Evolutionary conservation across 208 protist species (phyloP).

Genomic region (Trypanosoma cruzi): DNA sequence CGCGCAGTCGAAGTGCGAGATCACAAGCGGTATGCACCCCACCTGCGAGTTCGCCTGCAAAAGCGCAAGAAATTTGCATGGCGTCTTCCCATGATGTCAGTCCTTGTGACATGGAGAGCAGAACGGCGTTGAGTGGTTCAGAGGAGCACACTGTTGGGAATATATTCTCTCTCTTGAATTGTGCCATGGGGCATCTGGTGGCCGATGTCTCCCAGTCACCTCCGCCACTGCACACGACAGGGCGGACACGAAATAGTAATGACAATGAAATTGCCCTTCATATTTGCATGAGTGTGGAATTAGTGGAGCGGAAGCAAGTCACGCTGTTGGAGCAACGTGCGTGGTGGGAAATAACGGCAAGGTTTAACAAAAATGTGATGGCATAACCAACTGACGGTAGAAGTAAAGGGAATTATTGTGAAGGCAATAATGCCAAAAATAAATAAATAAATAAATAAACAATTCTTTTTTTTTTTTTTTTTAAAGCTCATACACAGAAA

Average conservation of each 20-base stretch:
- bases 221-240: background rate
- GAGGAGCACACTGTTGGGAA: background rate
- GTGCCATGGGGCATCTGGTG: background rate
- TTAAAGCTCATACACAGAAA: too few relatives aligned
- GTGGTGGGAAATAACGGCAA: slow-evolving; percentile 10
- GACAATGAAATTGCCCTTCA: slow-evolving; percentile 11
- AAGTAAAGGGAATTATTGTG: background rate
- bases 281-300: slow-evolving; percentile 25
- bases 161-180: background rate
- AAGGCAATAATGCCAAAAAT: background rate
- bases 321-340: slow-evolving; percentile 14
- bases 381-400: background rate
- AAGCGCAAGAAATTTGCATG: background rate
- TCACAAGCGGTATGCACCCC: background rate
- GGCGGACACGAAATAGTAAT: background rate
- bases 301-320: slow-evolving; percentile 28
- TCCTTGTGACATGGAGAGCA: background rate
- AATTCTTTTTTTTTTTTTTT: background rate
- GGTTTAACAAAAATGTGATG: background rate
- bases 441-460: background rate
- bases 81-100: background rate
- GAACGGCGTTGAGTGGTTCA: background rate
- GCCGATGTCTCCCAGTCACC: background rate
- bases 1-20: background rate
- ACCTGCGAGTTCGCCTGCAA: background rate